These are phyloP conservation scores for Penicillium bovifimosum DNA, from an alignment of 495 filamentous ascomycete species.

Conservation along the genomic window DNA sequence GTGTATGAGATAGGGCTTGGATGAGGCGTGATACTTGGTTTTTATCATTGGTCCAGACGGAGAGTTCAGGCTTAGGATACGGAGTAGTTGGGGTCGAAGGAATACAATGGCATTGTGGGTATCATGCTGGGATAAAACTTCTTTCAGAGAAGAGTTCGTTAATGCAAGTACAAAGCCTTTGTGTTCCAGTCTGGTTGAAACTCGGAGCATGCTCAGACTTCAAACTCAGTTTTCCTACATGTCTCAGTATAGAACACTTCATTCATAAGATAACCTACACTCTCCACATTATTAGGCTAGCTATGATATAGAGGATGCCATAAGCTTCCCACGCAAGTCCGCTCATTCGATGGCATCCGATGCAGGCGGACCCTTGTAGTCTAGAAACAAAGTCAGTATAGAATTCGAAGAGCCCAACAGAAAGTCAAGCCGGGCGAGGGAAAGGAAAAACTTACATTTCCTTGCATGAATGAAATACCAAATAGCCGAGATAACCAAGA, in stretches of 20 bases:
- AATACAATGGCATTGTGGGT: neutral
- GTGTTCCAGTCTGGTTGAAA: too few species aligned
- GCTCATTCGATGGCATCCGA: slow-evolving; percentile 28
- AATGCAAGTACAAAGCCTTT: too few species aligned
- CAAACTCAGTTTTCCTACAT: too few species aligned
- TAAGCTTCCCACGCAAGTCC: too few species aligned
- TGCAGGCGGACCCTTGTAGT: slow-evolving; percentile 44
- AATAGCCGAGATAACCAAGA: slow-evolving; percentile 34
- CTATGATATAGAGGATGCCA: too few species aligned
- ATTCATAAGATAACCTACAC: too few species aligned
- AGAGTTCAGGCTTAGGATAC: neutral
- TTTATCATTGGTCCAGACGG: neutral
- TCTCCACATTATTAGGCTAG: too few species aligned
- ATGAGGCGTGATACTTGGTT: neutral
- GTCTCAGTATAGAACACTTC: too few species aligned
- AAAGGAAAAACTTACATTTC: slow-evolving; percentile 32
- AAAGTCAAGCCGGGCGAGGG: slow-evolving; percentile 5
- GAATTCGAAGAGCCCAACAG: neutral
- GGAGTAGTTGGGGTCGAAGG: neutral
- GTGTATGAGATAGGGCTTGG: too few species aligned
- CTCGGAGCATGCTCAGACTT: too few species aligned
- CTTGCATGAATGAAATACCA: slow-evolving; percentile 46
- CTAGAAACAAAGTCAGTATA: slow-evolving; percentile 17
- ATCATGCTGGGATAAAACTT: neutral
- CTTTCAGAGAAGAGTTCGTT: too few species aligned